Evolutionary conservation across 768 basidiomycete genomes (phyloP), one percentile per base, ranked within the genome.

Genomic region (Rhizopogon vesiculosus): DNA sequence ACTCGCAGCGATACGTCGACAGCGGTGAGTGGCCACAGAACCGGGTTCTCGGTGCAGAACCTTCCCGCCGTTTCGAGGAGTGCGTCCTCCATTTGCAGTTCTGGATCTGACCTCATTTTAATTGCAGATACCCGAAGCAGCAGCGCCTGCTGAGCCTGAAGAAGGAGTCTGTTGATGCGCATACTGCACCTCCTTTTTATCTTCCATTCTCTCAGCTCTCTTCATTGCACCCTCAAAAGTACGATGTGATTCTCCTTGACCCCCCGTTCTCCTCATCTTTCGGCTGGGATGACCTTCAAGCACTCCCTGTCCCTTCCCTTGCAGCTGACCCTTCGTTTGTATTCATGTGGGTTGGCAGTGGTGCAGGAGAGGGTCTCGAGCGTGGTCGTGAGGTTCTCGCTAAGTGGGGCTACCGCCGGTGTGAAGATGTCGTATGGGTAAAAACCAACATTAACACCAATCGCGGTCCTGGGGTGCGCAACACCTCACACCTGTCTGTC

Each of bases 391-490:
- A 98, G 69, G 76, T 95, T 28, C 79, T 99, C 40, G 89, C 87
- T 1, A 89, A 84, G 69, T 99, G 96, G 95, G 97, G 96, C 3
- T 96, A 93, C 66, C 76, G 93, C 42, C 73, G 97, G 50, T 97
- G 93, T 64, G 97, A 99, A 64, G 97, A 99, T 66, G 91, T 99
- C n/a, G 91, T 97, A 5, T 98, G 94, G 95, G 88, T 97, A 54
- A 93, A 93, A 74, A 95, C 93, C 45, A 99, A 98, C 67, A 80
- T 79, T 56, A 77, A 72, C 19, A 78, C 74, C 22, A 89, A 89
- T 67, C 76, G 76, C 15, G 90, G 90, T 2, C 87, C 92, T 52
- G 90, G 89, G 54, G 88, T 89, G 66, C 63, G 85, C 75, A 15
- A 42, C 49, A 16, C 42, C 42, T 16, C 41, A 8, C 51, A 19